These are phyloP conservation scores for Tetrahymena malaccensis DNA, from an alignment of 73 alveolate species.

Conservation along the genomic window DNA sequence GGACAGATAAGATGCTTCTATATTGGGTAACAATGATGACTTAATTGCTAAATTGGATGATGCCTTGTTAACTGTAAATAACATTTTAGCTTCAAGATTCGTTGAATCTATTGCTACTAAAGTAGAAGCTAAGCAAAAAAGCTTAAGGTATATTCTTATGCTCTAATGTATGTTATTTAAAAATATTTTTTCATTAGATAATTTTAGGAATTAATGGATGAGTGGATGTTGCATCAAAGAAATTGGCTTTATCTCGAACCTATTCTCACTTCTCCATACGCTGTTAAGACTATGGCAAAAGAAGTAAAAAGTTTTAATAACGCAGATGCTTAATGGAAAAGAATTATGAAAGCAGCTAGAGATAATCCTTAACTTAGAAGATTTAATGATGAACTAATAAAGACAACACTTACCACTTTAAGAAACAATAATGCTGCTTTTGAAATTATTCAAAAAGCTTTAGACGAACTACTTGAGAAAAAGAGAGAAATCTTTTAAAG, in stretches of 20 bases:
- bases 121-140: conserved; percentile 28
- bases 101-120: conserved; percentile 33
- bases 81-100: conserved; percentile 40
- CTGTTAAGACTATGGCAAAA: conserved; percentile 70
- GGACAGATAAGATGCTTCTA: conserved; percentile 20
- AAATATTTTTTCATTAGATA: conserved; percentile 1
- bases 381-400: conserved; percentile 55
- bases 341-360: conserved; percentile 60
- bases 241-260: conserved; percentile 73
- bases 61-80: conserved; percentile 36
- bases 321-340: conserved; percentile 72
- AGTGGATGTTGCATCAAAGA: conserved; percentile 60
- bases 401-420: conserved; percentile 52
- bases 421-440: conserved; percentile 63
- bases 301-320: conserved; percentile 66
- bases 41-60: conserved; percentile 44
- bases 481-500: conserved; percentile 86
- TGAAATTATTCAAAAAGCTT: conserved; percentile 67
- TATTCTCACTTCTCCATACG: conserved; percentile 78
- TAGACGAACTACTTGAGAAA: conserved; percentile 70
- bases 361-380: conserved; percentile 50
- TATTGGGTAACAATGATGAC: conserved; percentile 41
- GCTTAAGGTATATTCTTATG: background rate
- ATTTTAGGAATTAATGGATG: conserved; percentile 44
- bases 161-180: background rate